Conservation (phyloP, 1,284 basidiomycete genomes). For the Tetrapyrgos nigripes region DNA sequence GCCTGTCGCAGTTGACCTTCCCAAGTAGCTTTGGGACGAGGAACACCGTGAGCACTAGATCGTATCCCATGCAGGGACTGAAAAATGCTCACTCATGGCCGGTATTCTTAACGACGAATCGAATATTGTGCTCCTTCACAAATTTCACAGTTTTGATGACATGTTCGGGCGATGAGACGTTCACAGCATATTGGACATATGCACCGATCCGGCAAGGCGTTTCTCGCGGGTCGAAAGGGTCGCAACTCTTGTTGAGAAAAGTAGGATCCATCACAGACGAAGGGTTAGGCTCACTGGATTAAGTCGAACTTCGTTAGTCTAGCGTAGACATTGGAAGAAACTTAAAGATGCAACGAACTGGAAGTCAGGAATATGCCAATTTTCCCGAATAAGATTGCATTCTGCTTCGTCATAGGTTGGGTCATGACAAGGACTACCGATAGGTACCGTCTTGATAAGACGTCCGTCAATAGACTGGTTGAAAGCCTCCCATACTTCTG, state of each 20-base stretch:
- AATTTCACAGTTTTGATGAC: constrained; percentile 26
- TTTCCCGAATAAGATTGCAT: constrained; percentile 14
- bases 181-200: constrained; percentile 30
- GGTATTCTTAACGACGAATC: constrained; percentile 29
- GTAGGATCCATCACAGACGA: constrained; percentile 21
- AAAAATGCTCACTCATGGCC: constrained; percentile 27
- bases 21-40: constrained; percentile 21
- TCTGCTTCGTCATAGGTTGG: constrained; percentile 15
- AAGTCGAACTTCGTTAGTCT: not conserved
- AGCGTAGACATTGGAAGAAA: not conserved
- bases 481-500: constrained; percentile 26
- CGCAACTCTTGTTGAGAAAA: constrained; percentile 29
- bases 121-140: constrained; percentile 25
- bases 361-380: constrained; percentile 21
- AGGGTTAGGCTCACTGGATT: constrained; percentile 11
- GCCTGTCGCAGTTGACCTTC: constrained; percentile 24
- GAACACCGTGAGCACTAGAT: not conserved
- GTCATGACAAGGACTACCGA: constrained; percentile 25
- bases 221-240: constrained; percentile 24
- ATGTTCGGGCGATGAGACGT: constrained; percentile 25
- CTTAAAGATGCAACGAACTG: constrained; percentile 15
- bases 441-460: constrained; percentile 28
- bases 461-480: constrained; percentile 27
- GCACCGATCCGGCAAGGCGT: constrained; percentile 23
- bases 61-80: not conserved